These are phyloP conservation scores for Debaryomyces maramus DNA, from an alignment of 805 yeast species.

Conservation along the genomic window DNA sequence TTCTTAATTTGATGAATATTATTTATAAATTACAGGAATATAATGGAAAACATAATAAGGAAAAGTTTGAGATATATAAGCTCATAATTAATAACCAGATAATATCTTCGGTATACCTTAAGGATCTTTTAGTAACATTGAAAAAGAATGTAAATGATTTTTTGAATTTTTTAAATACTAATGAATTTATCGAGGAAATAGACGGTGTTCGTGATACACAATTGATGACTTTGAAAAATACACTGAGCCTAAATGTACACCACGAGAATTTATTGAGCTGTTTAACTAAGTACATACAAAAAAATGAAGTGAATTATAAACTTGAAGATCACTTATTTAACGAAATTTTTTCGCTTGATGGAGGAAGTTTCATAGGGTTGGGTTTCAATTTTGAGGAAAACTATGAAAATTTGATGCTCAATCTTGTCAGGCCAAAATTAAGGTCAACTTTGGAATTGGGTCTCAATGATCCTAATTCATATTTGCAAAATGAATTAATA, in stretches of 20 bases:
- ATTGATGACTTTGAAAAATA: not conserved
- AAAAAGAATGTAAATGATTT: not conserved
- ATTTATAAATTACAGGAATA: conserved; percentile 18
- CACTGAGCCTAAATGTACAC: not conserved
- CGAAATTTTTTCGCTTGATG: conserved; percentile 33
- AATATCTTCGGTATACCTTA: conserved; percentile 24
- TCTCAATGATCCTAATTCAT: conserved; percentile 30
- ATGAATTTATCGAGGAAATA: conserved; percentile 5
- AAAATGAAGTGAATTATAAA: not conserved
- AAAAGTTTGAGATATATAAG: conserved; percentile 33
- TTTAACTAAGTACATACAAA: not conserved
- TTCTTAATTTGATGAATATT: conserved; percentile 26
- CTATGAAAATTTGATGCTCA: conserved; percentile 37
- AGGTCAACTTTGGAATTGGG: conserved; percentile 31
- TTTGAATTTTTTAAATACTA: not conserved
- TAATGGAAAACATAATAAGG: conserved; percentile 10
- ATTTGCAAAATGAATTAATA: conserved; percentile 18
- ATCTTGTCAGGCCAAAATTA: conserved; percentile 36
- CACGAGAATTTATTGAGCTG: not conserved
- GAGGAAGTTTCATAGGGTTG: conserved; percentile 14
- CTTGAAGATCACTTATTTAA: conserved; percentile 28
- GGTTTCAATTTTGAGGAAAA: conserved; percentile 32
- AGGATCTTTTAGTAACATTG: conserved; percentile 18
- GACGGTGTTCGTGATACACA: conserved; percentile 14
- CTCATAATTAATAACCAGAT: conserved; percentile 29